phyloP scores from a whole-genome alignment of 2,329 filamentous ascomycete species.

The Aspergillus fumigatiaffinis region DNA sequence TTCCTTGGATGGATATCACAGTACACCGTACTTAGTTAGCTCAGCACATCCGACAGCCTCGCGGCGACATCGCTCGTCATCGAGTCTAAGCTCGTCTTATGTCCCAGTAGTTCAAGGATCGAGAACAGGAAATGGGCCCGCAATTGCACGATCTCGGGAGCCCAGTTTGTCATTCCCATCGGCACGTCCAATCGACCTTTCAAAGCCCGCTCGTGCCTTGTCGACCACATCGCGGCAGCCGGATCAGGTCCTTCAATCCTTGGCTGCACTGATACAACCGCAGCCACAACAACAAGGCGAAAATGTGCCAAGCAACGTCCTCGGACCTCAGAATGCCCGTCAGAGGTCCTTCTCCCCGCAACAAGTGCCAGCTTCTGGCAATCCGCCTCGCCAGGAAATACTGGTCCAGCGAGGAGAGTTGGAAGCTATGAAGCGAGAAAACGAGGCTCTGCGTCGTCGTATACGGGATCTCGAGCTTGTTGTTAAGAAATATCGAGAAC shows the following conservation, averaged over 20 bases:
- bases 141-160: conserved; percentile 44
- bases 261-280: conserved; percentile 22
- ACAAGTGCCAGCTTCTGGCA: conserved; percentile 24
- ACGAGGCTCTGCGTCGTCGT: conserved; percentile 42
- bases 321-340: conserved; percentile 25
- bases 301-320: conserved; percentile 20
- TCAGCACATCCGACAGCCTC: conserved; percentile 51
- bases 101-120: conserved; percentile 35
- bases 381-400: conserved; percentile 41
- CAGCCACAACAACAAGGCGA: conserved; percentile 26
- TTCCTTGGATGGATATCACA: conserved; percentile 41
- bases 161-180: conserved; percentile 19
- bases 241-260: conserved; percentile 27
- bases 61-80: conserved; percentile 55
- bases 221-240: conserved; percentile 39
- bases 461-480: conserved; percentile 43
- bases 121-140: conserved; percentile 35
- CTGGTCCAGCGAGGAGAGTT: conserved; percentile 41
- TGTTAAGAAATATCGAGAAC: conserved; percentile 30
- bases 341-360: conserved; percentile 29
- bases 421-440: conserved; percentile 44
- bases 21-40: conserved; percentile 41
- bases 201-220: conserved; percentile 33
- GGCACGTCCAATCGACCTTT: conserved; percentile 25
- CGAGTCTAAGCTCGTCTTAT: conserved; percentile 48